Evolutionary conservation across 257 asterid species (phyloP).

Genomic region (Lycium ferocissimum): DNA sequence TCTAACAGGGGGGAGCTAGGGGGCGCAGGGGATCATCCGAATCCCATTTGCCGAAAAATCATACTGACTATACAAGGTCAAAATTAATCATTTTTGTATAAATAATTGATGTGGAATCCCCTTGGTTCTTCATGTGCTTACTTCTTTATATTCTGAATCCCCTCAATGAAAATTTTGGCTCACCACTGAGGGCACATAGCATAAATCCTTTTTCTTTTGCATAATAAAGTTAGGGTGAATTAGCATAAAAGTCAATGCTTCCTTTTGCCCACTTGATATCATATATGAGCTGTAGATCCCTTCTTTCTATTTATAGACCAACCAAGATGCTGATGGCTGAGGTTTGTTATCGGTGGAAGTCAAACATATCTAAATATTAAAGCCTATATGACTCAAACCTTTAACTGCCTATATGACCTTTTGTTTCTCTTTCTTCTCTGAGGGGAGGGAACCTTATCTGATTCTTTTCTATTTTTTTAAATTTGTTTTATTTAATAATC

Average conservation of each 20-base stretch:
- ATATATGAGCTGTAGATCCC: slow-evolving; percentile 21
- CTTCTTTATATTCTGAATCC: neutral
- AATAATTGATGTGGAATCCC: neutral
- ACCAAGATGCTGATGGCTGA: slow-evolving; percentile 39
- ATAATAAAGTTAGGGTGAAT: neutral
- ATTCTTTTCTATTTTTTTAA: neutral
- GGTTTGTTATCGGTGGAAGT: slow-evolving; percentile 35
- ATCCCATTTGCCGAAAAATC: neutral
- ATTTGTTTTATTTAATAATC: neutral
- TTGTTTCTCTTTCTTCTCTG: slow-evolving; percentile 29
- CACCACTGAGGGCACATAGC: neutral
- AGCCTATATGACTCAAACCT: slow-evolving; percentile 34
- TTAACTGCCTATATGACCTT: slow-evolving; percentile 38
- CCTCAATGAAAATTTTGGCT: neutral
- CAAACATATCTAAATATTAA: slow-evolving; percentile 20
- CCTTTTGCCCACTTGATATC: neutral
- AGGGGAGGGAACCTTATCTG: slow-evolving; percentile 38
- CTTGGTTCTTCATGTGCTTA: neutral
- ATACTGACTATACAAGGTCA: neutral
- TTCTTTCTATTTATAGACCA: slow-evolving; percentile 39
- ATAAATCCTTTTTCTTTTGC: neutral
- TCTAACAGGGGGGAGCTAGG: neutral
- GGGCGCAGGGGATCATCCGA: neutral
- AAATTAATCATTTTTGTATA: neutral
- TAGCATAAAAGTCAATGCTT: slow-evolving; percentile 5